A percentile compares a stretch with the other conserved stretches of the same genome.
These are phyloP conservation scores for Mallotus japonicus DNA, from an alignment of 441 rosid species.

Conservation along the genomic window DNA sequence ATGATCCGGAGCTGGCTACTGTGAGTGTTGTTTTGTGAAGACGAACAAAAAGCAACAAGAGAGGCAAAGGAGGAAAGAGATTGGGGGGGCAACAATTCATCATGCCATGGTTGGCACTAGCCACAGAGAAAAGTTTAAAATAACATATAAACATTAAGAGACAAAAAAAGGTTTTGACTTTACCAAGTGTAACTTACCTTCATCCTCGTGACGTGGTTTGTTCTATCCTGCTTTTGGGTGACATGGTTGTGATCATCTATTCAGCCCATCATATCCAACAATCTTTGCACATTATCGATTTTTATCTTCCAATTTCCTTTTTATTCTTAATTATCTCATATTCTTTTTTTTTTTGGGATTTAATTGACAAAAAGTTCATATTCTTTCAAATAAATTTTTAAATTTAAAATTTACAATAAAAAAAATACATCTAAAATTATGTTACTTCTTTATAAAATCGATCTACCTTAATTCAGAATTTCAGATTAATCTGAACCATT, in stretches of 20 bases:
- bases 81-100: background rate
- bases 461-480: too few relatives aligned
- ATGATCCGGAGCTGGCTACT: too few relatives aligned
- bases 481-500: too few relatives aligned
- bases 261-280: slow-evolving; percentile 25
- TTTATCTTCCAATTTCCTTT: background rate
- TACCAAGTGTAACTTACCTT: slow-evolving; percentile 5
- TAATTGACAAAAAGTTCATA: too few relatives aligned
- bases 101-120: background rate
- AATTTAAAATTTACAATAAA: too few relatives aligned
- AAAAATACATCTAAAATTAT: too few relatives aligned
- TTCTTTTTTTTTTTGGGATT: too few relatives aligned
- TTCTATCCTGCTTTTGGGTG: slow-evolving; percentile 24
- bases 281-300: background rate
- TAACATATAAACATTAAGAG: background rate
- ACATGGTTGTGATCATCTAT: slow-evolving; percentile 16
- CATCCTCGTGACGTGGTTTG: slow-evolving; percentile 1
- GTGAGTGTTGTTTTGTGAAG: background rate
- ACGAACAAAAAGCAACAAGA: background rate
- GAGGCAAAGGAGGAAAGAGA: too few relatives aligned
- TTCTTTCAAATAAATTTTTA: too few relatives aligned
- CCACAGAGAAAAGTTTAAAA: too few relatives aligned
- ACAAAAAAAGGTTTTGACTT: slow-evolving; percentile 19
- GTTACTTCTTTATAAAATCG: too few relatives aligned
- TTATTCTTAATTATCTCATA: background rate